phyloP scores from a whole-genome alignment of 805 yeast species.

The Pichia exigua region DNA sequence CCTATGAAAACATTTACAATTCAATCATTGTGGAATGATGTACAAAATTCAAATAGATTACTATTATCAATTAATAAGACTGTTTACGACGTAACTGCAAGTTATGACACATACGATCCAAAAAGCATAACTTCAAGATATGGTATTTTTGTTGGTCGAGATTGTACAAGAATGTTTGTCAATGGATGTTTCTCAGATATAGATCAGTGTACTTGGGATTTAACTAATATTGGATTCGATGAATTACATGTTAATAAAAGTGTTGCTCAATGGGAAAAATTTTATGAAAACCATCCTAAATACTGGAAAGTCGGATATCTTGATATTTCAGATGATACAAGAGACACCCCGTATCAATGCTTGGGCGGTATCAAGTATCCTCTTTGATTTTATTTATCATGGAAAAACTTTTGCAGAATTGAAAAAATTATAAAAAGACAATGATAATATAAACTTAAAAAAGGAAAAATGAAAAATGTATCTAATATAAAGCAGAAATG shows the following conservation, averaged over 20 bases:
- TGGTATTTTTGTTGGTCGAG: conserved; percentile 51
- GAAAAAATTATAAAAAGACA: neutral
- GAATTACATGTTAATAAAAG: conserved; percentile 29
- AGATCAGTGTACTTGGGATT: conserved; percentile 57
- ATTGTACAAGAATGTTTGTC: conserved; percentile 59
- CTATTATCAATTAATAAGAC: conserved; percentile 52
- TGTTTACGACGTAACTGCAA: conserved; percentile 55
- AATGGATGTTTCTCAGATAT: conserved; percentile 56
- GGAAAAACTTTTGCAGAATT: neutral
- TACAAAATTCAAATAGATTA: conserved; percentile 21
- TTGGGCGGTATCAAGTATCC: conserved; percentile 5
- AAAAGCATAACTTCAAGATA: conserved; percentile 36
- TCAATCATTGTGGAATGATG: conserved; percentile 32
- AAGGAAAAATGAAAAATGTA: neutral
- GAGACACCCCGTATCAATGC: neutral
- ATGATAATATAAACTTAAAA: neutral
- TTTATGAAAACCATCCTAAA: conserved; percentile 33
- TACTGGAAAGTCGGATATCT: conserved; percentile 64
- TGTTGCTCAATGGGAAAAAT: conserved; percentile 45
- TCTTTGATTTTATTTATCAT: neutral
- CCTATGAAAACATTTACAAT: conserved; percentile 31
- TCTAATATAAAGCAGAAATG: neutral
- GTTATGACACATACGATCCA: conserved; percentile 44
- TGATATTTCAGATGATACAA: conserved; percentile 3
- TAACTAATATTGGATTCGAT: conserved; percentile 47